These are phyloP conservation scores for Nicotiana attenuata DNA, from an alignment of 257 asterid species.

Conservation along the genomic window DNA sequence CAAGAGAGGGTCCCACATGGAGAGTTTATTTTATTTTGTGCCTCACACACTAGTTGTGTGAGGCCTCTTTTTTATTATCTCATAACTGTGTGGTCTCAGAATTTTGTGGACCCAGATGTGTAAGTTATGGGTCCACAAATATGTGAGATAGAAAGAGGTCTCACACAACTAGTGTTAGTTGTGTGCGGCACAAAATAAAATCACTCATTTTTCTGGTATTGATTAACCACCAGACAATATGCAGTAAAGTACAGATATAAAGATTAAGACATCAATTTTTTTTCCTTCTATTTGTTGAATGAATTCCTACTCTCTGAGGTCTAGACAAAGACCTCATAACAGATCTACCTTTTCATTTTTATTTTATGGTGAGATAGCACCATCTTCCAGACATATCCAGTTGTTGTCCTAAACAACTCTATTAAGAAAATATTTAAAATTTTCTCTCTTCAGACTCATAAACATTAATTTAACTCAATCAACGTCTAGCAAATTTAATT, in stretches of 20 bases:
- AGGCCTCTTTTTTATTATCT: too few relatives aligned
- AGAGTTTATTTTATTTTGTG: not conserved
- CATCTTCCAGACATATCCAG: constrained; percentile 20
- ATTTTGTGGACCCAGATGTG: too few relatives aligned
- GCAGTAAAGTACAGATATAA: not conserved
- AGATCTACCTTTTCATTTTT: constrained; percentile 21
- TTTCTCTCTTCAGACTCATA: not conserved
- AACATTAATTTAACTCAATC: constrained; percentile 9
- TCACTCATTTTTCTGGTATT: not conserved
- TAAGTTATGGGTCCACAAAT: too few relatives aligned
- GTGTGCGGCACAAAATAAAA: too few relatives aligned
- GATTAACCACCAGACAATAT: not conserved
- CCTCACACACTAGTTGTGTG: too few relatives aligned
- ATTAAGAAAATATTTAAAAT: not conserved
- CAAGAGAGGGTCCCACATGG: not conserved
- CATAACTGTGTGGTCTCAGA: too few relatives aligned
- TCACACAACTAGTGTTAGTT: too few relatives aligned
- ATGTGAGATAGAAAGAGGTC: too few relatives aligned
- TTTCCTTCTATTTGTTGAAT: not conserved
- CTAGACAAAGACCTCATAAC: not conserved
- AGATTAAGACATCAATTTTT: not conserved
- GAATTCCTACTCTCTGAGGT: not conserved
- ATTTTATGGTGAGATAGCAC: constrained; percentile 14
- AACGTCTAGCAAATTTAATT: not conserved
- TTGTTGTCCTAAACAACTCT: not conserved